Evolutionary conservation across 108 stramenopile genomes (phyloP).

Genomic region (Cyclostephanos invisitatus): DNA sequence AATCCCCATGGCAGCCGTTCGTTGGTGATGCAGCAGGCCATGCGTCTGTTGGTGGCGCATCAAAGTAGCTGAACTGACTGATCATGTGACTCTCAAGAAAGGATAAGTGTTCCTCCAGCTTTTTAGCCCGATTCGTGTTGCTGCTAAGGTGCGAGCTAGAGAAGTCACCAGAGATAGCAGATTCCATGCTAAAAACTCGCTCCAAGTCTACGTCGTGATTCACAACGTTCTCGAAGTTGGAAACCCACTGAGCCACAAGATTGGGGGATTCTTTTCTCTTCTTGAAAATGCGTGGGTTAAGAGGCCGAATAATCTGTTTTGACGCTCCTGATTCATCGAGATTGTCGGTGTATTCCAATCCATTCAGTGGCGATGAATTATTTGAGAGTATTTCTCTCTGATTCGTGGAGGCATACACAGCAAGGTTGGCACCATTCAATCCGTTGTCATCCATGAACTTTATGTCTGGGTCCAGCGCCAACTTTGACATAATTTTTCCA

Average conservation of each 20-base stretch:
- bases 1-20: not conserved
- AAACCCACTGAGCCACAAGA: not conserved
- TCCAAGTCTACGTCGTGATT: slow-evolving; percentile 4
- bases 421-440: not conserved
- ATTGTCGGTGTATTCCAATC: not conserved
- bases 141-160: slow-evolving; percentile 5
- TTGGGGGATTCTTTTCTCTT: not conserved
- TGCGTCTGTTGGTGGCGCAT: not conserved
- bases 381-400: not conserved
- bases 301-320: not conserved
- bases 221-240: not conserved
- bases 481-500: slow-evolving; percentile 23
- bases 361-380: slow-evolving; percentile 3
- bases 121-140: slow-evolving; percentile 5
- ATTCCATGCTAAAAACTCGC: slow-evolving; percentile 4
- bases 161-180: not conserved
- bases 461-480: slow-evolving; percentile 27
- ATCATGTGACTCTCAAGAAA: slow-evolving; percentile 35
- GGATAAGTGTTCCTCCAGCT: slow-evolving; percentile 20
- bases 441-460: not conserved
- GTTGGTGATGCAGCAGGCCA: not conserved
- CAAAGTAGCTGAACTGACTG: not conserved
- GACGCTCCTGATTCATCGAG: not conserved
- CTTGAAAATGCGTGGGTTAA: not conserved
- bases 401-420: not conserved